A percentile compares a stretch with the other conserved stretches of the same genome.
phyloP scores from a whole-genome alignment of 352 stramenopile species.

The Detonula confervacea region DNA sequence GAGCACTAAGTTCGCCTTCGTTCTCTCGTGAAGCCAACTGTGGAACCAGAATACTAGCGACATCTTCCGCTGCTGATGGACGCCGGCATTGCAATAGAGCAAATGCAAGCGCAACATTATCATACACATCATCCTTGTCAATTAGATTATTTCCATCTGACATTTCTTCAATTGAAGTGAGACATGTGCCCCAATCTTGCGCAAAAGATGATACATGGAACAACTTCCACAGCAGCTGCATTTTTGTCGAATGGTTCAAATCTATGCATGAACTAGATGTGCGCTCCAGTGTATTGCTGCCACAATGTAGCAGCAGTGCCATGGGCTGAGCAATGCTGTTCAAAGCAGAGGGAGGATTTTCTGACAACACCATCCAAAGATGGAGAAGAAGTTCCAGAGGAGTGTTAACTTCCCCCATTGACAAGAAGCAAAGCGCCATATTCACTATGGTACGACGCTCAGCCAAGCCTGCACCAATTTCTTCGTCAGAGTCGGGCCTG shows the following conservation, averaged over 20 bases:
- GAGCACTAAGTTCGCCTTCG: background rate
- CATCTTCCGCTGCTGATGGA: slow-evolving; percentile 24
- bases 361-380: slow-evolving; percentile 21
- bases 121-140: background rate
- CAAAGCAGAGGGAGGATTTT: background rate
- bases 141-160: background rate
- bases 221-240: slow-evolving; percentile 45
- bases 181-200: slow-evolving; percentile 44
- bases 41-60: slow-evolving; percentile 7
- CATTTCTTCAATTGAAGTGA: slow-evolving; percentile 39
- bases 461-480: slow-evolving; percentile 8
- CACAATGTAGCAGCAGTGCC: slow-evolving; percentile 19
- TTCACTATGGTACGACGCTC: slow-evolving; percentile 37
- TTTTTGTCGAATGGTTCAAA: background rate
- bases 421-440: slow-evolving; percentile 47
- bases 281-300: slow-evolving; percentile 10
- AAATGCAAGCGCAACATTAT: slow-evolving; percentile 33
- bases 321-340: slow-evolving; percentile 1
- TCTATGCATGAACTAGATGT: background rate
- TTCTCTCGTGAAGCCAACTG: background rate
- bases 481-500: slow-evolving; percentile 31
- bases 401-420: slow-evolving; percentile 35
- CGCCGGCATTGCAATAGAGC: slow-evolving; percentile 49
- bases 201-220: slow-evolving; percentile 46
- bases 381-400: slow-evolving; percentile 46